These are phyloP conservation scores for Digitaria exilis DNA, from an alignment of 202 grass and related monocot species.

Conservation along the genomic window DNA sequence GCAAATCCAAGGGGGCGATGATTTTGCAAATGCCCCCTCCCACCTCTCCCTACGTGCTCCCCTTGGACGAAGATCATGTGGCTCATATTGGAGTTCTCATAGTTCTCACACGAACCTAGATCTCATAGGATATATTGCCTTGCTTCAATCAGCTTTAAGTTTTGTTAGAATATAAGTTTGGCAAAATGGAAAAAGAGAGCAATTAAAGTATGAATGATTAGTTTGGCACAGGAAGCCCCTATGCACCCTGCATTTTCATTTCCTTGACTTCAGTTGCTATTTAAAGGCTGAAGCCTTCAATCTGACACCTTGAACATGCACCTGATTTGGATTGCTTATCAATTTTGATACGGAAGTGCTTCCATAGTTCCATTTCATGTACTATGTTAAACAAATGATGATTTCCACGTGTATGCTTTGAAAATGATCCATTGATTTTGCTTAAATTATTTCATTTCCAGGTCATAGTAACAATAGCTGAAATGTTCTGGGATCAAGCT, in stretches of 20 bases:
- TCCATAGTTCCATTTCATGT: not conserved
- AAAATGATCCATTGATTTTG: not conserved
- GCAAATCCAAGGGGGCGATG: too few relatives aligned
- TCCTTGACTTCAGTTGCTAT: not conserved
- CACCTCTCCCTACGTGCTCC: too few relatives aligned
- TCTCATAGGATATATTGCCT: too few relatives aligned
- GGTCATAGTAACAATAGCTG: constrained; percentile 74
- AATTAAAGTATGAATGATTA: not conserved
- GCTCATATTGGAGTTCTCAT: too few relatives aligned
- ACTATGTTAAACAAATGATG: not conserved
- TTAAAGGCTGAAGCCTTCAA: not conserved
- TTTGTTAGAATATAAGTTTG: not conserved
- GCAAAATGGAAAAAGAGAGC: constrained; percentile 8
- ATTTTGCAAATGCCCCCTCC: too few relatives aligned
- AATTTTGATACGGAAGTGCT: not conserved
- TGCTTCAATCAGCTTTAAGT: not conserved
- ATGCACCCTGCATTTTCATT: not conserved
- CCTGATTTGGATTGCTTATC: constrained; percentile 28
- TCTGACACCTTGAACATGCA: not conserved
- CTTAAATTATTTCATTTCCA: constrained; percentile 51
- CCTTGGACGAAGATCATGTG: too few relatives aligned
- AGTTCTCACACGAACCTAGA: too few relatives aligned
- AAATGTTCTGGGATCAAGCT: constrained; percentile 75
- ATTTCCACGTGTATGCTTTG: not conserved
- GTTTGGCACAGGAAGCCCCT: not conserved